Base-by-base conservation (phyloP, 345 rosid genomes). In the Melaleuca quinquenervia region DNA sequence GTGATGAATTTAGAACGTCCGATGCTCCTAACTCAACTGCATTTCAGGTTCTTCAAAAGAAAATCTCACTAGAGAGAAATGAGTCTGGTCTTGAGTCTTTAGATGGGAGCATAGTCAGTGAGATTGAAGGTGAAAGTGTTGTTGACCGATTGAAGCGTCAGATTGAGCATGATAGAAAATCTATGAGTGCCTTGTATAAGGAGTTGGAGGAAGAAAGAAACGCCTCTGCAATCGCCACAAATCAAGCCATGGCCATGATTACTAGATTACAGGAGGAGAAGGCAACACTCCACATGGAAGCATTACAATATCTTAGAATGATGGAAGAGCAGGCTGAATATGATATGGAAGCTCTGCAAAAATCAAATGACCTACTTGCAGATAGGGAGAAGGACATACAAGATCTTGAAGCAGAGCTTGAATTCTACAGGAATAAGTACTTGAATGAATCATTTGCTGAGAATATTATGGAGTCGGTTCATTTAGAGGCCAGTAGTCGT, bases 211-310 rank as follows among this genome's bases (percentile, higher is more conserved):
- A 95, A 93, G 99, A 97, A 90, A 96, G 98, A 91, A 97, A 90
- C 84, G 96, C 99, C 55, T 94, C 99, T 15, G 90, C 99, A 1
- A 86, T 94, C 82, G 93, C 99, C 75, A 93, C 94, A 82, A 97
- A 96, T 92, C 99, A 97, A 91, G 95, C 99, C 22, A 94, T 96
- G 99, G 98, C 99, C 80, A 97, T 97, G 99, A 97, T 97, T 86
- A 97, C 98, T 64, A 91, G 97, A 88, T 86, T 97, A 86, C 99
- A 97, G 89, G 99, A 97, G 90, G 99, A 97, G 92, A 97, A 96
- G 87, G 98, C 98, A 3, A 84, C 92, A 10, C 94, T 96, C 56
- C 96, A 94, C 74, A 95, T 97, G 99, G 99, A 97, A 91, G 98
- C 98, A 53, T 90, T 94, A 90, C 99, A 96, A 87, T 91, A 88